Evolutionary conservation across 2,329 filamentous ascomycete species (phyloP).

Genomic region (Colletotrichum caudatum): DNA sequence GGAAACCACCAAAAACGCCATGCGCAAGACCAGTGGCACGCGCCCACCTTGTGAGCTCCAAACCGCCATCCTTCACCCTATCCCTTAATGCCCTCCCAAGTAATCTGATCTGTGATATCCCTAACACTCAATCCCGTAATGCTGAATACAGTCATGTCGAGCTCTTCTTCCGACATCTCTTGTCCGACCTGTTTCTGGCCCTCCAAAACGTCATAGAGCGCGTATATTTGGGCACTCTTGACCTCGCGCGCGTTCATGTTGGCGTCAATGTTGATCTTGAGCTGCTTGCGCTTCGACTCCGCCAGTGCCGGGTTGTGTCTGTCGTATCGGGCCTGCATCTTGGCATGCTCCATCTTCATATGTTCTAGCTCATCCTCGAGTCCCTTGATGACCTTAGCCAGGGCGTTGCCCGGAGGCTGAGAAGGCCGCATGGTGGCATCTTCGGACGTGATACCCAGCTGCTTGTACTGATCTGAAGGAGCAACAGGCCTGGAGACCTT

Average conservation of each 20-base stretch:
- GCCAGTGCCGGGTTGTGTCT: slow-evolving; percentile 74
- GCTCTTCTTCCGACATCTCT: slow-evolving; percentile 71
- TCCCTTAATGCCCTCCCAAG: slow-evolving; percentile 57
- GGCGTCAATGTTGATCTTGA: slow-evolving; percentile 71
- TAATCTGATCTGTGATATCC: slow-evolving; percentile 56
- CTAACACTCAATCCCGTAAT: slow-evolving; percentile 62
- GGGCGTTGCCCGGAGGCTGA: slow-evolving; percentile 76
- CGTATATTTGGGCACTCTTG: slow-evolving; percentile 85
- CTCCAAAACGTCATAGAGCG: slow-evolving; percentile 85
- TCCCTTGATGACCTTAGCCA: slow-evolving; percentile 86
- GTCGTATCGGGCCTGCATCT: slow-evolving; percentile 72
- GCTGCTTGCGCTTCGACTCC: slow-evolving; percentile 70
- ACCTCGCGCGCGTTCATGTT: slow-evolving; percentile 74
- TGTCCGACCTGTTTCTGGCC: slow-evolving; percentile 77
- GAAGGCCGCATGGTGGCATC: slow-evolving; percentile 73
- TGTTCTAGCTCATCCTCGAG: slow-evolving; percentile 84
- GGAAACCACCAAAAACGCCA: slow-evolving; percentile 25
- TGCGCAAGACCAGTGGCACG: background rate
- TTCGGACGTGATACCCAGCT: slow-evolving; percentile 58
- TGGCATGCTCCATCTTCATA: slow-evolving; percentile 76
- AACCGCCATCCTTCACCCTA: slow-evolving; percentile 4
- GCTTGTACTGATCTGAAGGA: slow-evolving; percentile 63
- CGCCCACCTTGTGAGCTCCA: slow-evolving; percentile 22
- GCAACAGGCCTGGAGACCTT: slow-evolving; percentile 74
- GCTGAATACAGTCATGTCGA: slow-evolving; percentile 73